A percentile compares a stretch with the other conserved stretches of the same genome.
phyloP scores from a whole-genome alignment of 164 flowering plant species.

The Magnolia changhungtana region DNA sequence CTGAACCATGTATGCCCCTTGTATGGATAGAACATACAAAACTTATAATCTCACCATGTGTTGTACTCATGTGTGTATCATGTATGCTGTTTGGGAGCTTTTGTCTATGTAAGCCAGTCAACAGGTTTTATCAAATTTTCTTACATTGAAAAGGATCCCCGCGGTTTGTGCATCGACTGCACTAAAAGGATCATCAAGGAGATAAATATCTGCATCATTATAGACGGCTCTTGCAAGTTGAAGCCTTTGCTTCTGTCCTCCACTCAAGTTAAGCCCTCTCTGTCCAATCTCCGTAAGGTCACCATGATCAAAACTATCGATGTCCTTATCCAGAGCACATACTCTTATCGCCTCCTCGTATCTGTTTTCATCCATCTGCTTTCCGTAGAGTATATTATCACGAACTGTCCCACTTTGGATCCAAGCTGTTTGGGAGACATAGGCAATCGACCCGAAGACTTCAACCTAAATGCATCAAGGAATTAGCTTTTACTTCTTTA shows the following conservation, averaged over 20 bases:
- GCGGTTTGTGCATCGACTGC: conserved; percentile 96
- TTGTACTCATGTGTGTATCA: too few relatives aligned
- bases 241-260: conserved; percentile 93
- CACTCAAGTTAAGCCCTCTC: conserved; percentile 90
- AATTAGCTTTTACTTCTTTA: not conserved
- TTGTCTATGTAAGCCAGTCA: too few relatives aligned
- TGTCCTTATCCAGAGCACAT: conserved; percentile 78
- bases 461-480: conserved; percentile 39
- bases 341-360: conserved; percentile 61
- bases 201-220: conserved; percentile 80
- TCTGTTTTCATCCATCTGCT: conserved; percentile 53
- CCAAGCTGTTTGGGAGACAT: conserved; percentile 88
- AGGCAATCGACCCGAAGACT: conserved; percentile 63
- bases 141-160: conserved; percentile 66
- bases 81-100: too few relatives aligned
- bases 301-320: conserved; percentile 58
- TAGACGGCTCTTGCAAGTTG: conserved; percentile 94
- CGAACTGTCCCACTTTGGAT: conserved; percentile 86
- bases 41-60: too few relatives aligned
- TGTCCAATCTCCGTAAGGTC: conserved; percentile 94
- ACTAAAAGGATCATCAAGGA: conserved; percentile 92
- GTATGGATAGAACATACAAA: too few relatives aligned
- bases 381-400: conserved; percentile 76
- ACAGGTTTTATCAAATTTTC: conserved; percentile 2
- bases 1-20: too few relatives aligned